Evolutionary conservation across 2,329 filamentous ascomycete species (phyloP).

Genomic region (Thermomyces lanuginosus): DNA sequence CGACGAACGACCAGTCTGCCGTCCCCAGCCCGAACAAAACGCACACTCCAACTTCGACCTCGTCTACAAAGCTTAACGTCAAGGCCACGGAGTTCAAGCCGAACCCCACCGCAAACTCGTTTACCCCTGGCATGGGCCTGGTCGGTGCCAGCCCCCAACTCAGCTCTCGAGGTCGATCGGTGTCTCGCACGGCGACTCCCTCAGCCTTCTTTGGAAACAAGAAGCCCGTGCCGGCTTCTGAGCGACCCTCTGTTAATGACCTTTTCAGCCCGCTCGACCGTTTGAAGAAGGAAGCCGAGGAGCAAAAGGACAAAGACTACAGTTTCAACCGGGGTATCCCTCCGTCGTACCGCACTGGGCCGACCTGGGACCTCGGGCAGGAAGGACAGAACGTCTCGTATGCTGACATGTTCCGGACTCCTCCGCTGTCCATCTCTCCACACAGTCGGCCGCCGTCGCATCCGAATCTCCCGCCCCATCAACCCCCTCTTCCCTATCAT

Average conservation of each 20-base stretch:
- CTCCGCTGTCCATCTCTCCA: slow-evolving; percentile 48
- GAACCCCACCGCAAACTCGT: slow-evolving; percentile 61
- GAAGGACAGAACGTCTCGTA: slow-evolving; percentile 64
- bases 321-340: slow-evolving; percentile 67
- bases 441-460: slow-evolving; percentile 47
- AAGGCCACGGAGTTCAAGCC: slow-evolving; percentile 66
- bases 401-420: slow-evolving; percentile 62
- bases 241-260: slow-evolving; percentile 37
- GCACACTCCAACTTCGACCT: slow-evolving; percentile 38
- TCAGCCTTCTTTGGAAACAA: slow-evolving; percentile 48
- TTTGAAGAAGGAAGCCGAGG: slow-evolving; percentile 47
- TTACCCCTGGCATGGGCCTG: slow-evolving; percentile 54
- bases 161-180: slow-evolving; percentile 35
- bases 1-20: slow-evolving; percentile 41
- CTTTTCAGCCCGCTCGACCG: slow-evolving; percentile 52
- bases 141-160: slow-evolving; percentile 57
- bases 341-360: slow-evolving; percentile 66
- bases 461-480: slow-evolving; percentile 58
- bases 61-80: slow-evolving; percentile 42
- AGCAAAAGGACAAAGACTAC: slow-evolving; percentile 44
- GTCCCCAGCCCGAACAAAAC: slow-evolving; percentile 28
- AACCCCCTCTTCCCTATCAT: slow-evolving; percentile 70
- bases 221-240: slow-evolving; percentile 48
- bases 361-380: slow-evolving; percentile 62
- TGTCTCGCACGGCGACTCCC: slow-evolving; percentile 33